Base-by-base conservation (phyloP, 345 rosid species). In the Salix koriyanagi region DNA sequence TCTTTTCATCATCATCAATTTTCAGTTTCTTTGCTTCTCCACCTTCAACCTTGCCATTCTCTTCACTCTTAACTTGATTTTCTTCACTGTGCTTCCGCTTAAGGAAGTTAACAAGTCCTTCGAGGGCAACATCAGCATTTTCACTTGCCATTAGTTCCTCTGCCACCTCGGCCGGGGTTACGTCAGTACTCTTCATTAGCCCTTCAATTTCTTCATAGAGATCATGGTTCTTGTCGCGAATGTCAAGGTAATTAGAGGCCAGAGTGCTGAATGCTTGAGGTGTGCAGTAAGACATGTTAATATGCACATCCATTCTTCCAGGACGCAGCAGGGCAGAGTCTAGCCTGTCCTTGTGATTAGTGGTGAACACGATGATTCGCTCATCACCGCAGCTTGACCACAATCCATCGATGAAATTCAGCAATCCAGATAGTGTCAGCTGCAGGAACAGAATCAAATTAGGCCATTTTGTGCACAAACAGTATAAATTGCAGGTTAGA, bases 61-160 rank as follows among this genome's bases (percentile, higher is more conserved):
- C 60, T 16, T 46, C 58, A 34, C 23, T 48, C 32, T 61, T 42
- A 21, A 7, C 73, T 25, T 61, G 71, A 21, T 70, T 79, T 4
- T 61, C 66, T 72, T 80, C 85, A 14, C 75, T 15, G 28, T 82
- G 77, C 88, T 85, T 85, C 42, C 78, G 46, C 81, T 85, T 77
- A 12, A 91, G 82, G 56, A 83, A 74, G 66, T 77, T 87, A 68
- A 86, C 80, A 9, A 91, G 77, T 36, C 81, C 91, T 54, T 74
- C 85, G 7, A 89, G 88, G 0, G 91, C 93, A 74, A 79, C 66
- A 21, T 86, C 88, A 4, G 84, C 79, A 65, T 86, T 87, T 46
- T 88, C 90, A 48, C 80, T 84, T 74, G 81, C 89, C 91, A 89
- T 85, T 52, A 91, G 73, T 82, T 88, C 90, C 67, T 86, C 92